These are phyloP conservation scores for Ramaria sp. DNA, from an alignment of 768 basidiomycete species.

Conservation along the genomic window DNA sequence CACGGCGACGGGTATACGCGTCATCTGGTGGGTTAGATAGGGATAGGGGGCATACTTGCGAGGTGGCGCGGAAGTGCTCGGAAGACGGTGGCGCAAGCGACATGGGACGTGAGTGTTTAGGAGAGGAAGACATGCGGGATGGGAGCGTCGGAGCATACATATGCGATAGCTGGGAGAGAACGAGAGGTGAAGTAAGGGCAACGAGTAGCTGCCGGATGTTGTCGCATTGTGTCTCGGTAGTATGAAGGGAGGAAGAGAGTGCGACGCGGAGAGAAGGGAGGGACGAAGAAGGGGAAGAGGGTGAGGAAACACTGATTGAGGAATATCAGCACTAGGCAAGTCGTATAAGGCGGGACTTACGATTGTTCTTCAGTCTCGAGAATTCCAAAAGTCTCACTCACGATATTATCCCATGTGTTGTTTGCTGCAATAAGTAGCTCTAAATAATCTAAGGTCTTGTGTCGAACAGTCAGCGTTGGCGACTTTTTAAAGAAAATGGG, in stretches of 20 bases:
- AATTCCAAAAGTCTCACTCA: conserved; percentile 54
- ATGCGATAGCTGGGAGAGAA: conserved; percentile 69
- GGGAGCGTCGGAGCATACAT: conserved; percentile 78
- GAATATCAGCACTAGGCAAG: conserved; percentile 9
- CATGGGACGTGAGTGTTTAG: conserved; percentile 29
- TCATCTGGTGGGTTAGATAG: background rate
- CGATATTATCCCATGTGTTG: conserved; percentile 60
- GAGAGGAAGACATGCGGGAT: background rate
- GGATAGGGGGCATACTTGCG: background rate
- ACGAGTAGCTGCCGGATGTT: conserved; percentile 70
- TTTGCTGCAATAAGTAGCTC: conserved; percentile 59
- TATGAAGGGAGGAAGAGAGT: conserved; percentile 61
- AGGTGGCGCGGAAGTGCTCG: background rate
- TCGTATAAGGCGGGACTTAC: conserved; percentile 24
- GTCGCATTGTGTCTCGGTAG: conserved; percentile 72
- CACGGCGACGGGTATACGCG: background rate
- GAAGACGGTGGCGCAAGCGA: conserved; percentile 24
- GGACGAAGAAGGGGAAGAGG: conserved; percentile 36
- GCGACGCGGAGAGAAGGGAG: conserved; percentile 53
- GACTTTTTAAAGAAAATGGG: background rate
- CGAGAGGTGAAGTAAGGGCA: conserved; percentile 60
- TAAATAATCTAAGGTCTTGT: conserved; percentile 55
- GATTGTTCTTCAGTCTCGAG: conserved; percentile 63
- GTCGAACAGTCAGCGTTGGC: background rate
- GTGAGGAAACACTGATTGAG: conserved; percentile 27